A percentile compares a stretch with the other conserved stretches of the same genome.
phyloP scores from a whole-genome alignment of 805 yeast species.

The Candida manassasensis region DNA sequence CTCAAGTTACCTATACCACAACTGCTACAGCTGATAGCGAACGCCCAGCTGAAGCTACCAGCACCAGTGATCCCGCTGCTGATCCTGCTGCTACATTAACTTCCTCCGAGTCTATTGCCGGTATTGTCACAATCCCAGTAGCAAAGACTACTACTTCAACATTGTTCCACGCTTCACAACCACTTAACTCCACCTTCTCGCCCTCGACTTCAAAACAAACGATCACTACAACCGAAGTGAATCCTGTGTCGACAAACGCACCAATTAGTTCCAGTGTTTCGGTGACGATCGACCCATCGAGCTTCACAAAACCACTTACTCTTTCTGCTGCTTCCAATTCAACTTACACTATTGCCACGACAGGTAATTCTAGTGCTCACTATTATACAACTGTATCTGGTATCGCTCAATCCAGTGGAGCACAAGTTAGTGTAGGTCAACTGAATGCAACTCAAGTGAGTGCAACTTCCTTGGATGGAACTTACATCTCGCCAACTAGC shows the following conservation, averaged over 20 bases:
- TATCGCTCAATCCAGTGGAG: too few species aligned
- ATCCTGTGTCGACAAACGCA: conserved; percentile 28
- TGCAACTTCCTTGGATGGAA: too few species aligned
- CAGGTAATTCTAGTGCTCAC: not conserved
- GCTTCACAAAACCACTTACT: conserved; percentile 12
- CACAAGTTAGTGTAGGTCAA: too few species aligned
- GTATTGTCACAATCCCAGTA: conserved; percentile 11
- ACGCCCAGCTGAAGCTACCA: not conserved
- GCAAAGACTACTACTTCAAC: conserved; percentile 29
- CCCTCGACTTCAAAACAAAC: conserved; percentile 17
- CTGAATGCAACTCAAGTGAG: too few species aligned
- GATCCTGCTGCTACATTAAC: conserved; percentile 2
- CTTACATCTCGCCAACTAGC: too few species aligned
- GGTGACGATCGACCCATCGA: conserved; percentile 18
- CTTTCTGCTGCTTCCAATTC: conserved; percentile 1
- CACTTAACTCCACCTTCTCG: conserved; percentile 17
- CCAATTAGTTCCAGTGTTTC: conserved; percentile 20
- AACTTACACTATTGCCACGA: not conserved
- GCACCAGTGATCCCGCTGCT: not conserved
- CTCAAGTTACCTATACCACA: conserved; percentile 11
- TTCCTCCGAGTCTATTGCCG: conserved; percentile 3
- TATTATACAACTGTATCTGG: too few species aligned
- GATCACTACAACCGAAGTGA: conserved; percentile 16
- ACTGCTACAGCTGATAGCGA: conserved; percentile 5
- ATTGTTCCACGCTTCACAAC: conserved; percentile 21